Evolutionary conservation across 768 basidiomycete species (phyloP).

Genomic region (Wakefieldia striispora): DNA sequence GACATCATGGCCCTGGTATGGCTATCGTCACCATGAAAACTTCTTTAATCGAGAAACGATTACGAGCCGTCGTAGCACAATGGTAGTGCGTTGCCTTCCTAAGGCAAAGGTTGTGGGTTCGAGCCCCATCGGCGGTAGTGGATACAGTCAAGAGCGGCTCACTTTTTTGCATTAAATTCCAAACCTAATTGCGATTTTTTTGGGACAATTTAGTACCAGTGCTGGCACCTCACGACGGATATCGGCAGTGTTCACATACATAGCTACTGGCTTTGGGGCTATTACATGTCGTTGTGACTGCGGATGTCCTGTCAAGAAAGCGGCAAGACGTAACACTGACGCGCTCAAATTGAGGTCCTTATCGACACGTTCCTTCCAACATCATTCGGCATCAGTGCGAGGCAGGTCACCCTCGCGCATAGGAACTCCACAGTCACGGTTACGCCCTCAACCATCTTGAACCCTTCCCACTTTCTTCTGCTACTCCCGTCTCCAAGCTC

Average conservation of each 20-base stretch:
- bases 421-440: background rate
- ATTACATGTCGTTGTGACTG: too few species aligned
- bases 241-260: too few species aligned
- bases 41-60: accelerated
- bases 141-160: slow-evolving; percentile 24
- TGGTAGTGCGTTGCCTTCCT: slow-evolving; percentile 40
- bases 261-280: too few species aligned
- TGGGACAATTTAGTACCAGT: too few species aligned
- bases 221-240: too few species aligned
- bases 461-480: background rate
- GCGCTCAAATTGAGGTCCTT: too few species aligned
- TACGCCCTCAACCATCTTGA: slow-evolving; percentile 1
- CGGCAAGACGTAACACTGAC: background rate
- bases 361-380: slow-evolving; percentile 1
- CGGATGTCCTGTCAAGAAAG: background rate
- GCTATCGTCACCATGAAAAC: background rate
- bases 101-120: slow-evolving; percentile 40
- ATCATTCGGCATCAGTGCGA: slow-evolving; percentile 3
- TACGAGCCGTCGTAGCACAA: slow-evolving; percentile 38
- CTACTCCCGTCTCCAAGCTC: background rate
- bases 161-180: slow-evolving; percentile 3
- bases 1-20: background rate
- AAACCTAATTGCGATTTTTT: too few species aligned
- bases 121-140: slow-evolving; percentile 38
- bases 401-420: slow-evolving; percentile 1